phyloP scores from a whole-genome alignment of 306 rosid species.

The Quercus engelmannii region DNA sequence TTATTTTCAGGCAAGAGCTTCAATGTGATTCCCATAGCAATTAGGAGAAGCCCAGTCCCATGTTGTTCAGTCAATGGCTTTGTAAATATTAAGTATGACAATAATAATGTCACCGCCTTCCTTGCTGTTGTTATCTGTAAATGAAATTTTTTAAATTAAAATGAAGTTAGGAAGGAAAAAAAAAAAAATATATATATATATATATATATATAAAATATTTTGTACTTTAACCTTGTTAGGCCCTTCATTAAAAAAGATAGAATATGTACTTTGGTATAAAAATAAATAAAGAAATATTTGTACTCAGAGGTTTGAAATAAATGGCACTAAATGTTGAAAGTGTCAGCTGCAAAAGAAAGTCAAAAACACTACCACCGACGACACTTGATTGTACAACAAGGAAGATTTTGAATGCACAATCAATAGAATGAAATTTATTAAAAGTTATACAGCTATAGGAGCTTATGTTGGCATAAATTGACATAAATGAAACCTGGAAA shows the following conservation, averaged over 20 bases:
- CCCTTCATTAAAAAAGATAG: too few relatives aligned
- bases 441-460: background rate
- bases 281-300: too few relatives aligned
- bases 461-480: constrained; percentile 23
- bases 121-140: constrained; percentile 92
- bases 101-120: constrained; percentile 80
- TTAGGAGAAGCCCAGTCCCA: constrained; percentile 78
- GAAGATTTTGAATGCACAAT: background rate
- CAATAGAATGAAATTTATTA: background rate
- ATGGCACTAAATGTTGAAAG: too few relatives aligned
- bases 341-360: background rate
- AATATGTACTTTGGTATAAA: too few relatives aligned
- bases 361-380: background rate
- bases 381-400: background rate
- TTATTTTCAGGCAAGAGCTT: constrained; percentile 75
- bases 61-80: constrained; percentile 92
- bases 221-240: too few relatives aligned
- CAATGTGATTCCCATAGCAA: constrained; percentile 88
- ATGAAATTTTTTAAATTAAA: background rate
- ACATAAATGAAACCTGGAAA: constrained; percentile 10
- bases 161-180: background rate
- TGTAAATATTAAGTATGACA: constrained; percentile 89
- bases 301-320: too few relatives aligned
- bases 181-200: too few relatives aligned
- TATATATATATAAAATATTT: too few relatives aligned